These are phyloP conservation scores for Cyclostephanos invisitatus DNA, from an alignment of 108 stramenopile genomes.

Conservation along the genomic window DNA sequence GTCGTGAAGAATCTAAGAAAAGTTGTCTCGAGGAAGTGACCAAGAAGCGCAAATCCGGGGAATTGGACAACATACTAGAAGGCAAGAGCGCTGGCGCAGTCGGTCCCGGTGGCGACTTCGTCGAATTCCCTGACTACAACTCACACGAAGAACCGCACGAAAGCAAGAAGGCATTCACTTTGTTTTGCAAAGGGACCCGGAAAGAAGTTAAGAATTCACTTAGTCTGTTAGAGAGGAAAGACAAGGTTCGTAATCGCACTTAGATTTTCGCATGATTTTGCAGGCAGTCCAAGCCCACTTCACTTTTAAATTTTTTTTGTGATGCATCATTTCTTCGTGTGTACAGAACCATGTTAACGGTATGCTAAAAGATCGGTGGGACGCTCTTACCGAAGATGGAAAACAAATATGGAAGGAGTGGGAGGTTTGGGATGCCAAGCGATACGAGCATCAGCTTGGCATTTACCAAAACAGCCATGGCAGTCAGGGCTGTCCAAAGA, in stretches of 20 bases:
- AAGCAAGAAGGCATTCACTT: slow-evolving; percentile 81
- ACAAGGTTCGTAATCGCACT: slow-evolving; percentile 53
- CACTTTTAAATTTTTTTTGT: background rate
- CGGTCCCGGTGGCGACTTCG: slow-evolving; percentile 69
- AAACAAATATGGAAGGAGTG: slow-evolving; percentile 69
- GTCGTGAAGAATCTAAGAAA: slow-evolving; percentile 49
- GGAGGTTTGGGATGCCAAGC: slow-evolving; percentile 79
- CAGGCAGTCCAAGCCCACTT: background rate
- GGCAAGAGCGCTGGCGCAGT: slow-evolving; percentile 51
- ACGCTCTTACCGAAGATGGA: slow-evolving; percentile 62
- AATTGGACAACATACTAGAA: slow-evolving; percentile 12
- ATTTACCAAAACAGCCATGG: slow-evolving; percentile 32
- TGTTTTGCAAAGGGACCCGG: slow-evolving; percentile 70
- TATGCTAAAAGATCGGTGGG: slow-evolving; percentile 72
- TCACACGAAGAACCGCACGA: slow-evolving; percentile 69
- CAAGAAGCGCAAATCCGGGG: slow-evolving; percentile 31
- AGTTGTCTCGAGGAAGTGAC: slow-evolving; percentile 45
- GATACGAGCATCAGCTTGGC: slow-evolving; percentile 60
- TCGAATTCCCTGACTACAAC: slow-evolving; percentile 81
- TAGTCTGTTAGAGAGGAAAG: slow-evolving; percentile 55
- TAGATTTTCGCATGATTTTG: background rate
- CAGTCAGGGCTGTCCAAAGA: slow-evolving; percentile 9
- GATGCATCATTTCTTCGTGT: background rate
- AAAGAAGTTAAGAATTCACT: slow-evolving; percentile 74
- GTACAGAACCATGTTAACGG: slow-evolving; percentile 61